Evolutionary conservation across 805 yeast species (phyloP).

Genomic region (Saccharomycopsis sp.): DNA sequence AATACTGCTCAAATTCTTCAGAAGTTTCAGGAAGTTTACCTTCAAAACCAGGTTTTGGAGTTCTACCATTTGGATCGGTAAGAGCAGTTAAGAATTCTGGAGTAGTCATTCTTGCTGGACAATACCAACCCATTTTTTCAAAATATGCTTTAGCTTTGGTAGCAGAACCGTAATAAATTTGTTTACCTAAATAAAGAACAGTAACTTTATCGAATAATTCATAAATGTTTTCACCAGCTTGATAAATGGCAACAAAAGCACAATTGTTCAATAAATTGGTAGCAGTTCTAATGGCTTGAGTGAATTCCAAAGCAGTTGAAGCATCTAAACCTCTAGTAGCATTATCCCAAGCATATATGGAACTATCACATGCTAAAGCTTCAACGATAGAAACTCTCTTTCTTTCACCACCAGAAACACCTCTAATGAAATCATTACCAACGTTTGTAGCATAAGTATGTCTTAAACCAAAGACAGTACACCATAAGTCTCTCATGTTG

Average conservation of each 20-base stretch:
- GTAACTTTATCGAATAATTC: conserved; percentile 55
- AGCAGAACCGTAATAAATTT: conserved; percentile 53
- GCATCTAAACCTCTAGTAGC: conserved; percentile 69
- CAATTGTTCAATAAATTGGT: conserved; percentile 50
- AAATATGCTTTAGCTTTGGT: conserved; percentile 48
- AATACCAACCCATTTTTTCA: conserved; percentile 52
- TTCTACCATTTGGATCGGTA: conserved; percentile 61
- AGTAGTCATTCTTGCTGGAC: conserved; percentile 59
- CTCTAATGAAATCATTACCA: conserved; percentile 62
- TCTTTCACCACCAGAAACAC: conserved; percentile 69
- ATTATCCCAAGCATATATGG: conserved; percentile 59
- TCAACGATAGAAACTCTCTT: conserved; percentile 68
- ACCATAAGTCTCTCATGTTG: conserved; percentile 32
- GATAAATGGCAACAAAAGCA: conserved; percentile 62
- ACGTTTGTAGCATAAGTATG: conserved; percentile 59
- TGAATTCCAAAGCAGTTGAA: conserved; percentile 62
- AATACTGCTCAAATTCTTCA: conserved; percentile 49
- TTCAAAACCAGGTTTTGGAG: conserved; percentile 41
- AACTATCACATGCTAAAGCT: conserved; percentile 46
- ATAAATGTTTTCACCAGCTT: conserved; percentile 60
- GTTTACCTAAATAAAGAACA: conserved; percentile 53
- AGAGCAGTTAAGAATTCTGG: conserved; percentile 64
- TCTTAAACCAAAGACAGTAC: conserved; percentile 45
- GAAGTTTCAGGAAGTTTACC: conserved; percentile 48
- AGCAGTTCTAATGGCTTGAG: conserved; percentile 50